A percentile compares a stretch with the other conserved stretches of the same genome.
phyloP scores from a whole-genome alignment of 2,329 filamentous ascomycete species.

The Lecanicillium sp. region DNA sequence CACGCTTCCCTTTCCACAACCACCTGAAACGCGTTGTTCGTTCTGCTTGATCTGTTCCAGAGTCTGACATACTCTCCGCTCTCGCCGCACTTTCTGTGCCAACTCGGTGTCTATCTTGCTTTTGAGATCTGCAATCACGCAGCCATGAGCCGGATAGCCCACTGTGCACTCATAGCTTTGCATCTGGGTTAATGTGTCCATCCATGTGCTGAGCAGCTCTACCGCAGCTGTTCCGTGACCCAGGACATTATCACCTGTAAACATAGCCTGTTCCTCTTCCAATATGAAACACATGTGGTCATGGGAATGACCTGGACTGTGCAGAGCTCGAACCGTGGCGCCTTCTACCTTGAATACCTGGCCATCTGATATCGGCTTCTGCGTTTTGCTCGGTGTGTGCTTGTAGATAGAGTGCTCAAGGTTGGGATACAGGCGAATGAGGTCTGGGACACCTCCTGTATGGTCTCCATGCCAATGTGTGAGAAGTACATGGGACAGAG shows the following conservation, averaged over 20 bases:
- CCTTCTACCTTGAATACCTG: constrained; percentile 42
- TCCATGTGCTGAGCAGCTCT: constrained; percentile 55
- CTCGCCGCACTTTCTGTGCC: not conserved
- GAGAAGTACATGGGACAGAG: constrained; percentile 43
- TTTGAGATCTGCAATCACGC: constrained; percentile 33
- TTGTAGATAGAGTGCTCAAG: constrained; percentile 42
- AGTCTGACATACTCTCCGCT: no score
- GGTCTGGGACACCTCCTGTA: constrained; percentile 54
- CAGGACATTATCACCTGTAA: constrained; percentile 68
- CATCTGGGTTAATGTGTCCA: constrained; percentile 55
- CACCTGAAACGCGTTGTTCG: no score
- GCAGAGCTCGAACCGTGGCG: constrained; percentile 51
- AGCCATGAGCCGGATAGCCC: constrained; percentile 56
- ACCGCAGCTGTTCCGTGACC: constrained; percentile 69
- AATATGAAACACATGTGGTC: constrained; percentile 62
- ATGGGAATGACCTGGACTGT: constrained; percentile 61
- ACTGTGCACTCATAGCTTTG: constrained; percentile 33
- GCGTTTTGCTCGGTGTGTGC: constrained; percentile 34
- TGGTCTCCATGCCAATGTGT: constrained; percentile 75
- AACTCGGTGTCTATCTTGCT: not conserved
- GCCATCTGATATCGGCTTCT: constrained; percentile 34
- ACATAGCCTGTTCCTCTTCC: constrained; percentile 56
- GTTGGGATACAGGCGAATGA: constrained; percentile 25
- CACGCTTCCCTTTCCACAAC: no score
- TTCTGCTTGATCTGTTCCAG: no score